Conservation (phyloP, 768 basidiomycete species). For the Termitomyces sp. region DNA sequence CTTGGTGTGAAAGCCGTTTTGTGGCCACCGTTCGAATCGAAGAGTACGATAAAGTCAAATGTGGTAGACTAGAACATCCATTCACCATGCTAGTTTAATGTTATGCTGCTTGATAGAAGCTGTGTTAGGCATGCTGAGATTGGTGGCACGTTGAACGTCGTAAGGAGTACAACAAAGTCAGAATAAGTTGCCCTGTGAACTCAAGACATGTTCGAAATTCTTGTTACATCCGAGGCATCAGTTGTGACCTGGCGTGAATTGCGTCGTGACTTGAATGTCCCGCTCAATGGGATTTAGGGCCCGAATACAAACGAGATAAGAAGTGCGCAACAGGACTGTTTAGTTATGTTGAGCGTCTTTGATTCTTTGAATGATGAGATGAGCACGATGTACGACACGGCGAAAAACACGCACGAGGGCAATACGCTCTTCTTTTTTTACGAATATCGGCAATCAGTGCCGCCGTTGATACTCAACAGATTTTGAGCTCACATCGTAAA, state of each 20-base stretch:
- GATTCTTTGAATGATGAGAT: not conserved
- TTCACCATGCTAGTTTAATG: slow-evolving; percentile 43
- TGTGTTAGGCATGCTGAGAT: not conserved
- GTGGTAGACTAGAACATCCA: slow-evolving; percentile 55
- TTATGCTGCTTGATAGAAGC: too few species aligned
- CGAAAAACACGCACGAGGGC: not conserved
- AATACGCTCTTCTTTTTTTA: not conserved
- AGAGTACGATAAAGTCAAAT: slow-evolving; percentile 68
- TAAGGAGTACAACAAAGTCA: not conserved
- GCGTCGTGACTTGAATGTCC: not conserved
- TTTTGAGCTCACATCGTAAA: not conserved
- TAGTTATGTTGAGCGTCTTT: not conserved
- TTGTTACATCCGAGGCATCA: not conserved
- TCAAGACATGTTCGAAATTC: not conserved
- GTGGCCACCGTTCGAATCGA: slow-evolving; percentile 65
- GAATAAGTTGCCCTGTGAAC: not conserved
- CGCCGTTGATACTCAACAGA: not conserved
- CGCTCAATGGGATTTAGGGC: not conserved
- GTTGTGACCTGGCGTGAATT: not conserved
- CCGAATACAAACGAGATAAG: not conserved
- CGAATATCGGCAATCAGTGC: not conserved
- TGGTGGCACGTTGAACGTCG: too few species aligned
- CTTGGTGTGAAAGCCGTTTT: slow-evolving; percentile 55
- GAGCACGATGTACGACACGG: not conserved
- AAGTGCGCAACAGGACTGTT: not conserved